phyloP scores from a whole-genome alignment of 1,284 basidiomycete genomes.

The Fomitopsis pinicola region DNA sequence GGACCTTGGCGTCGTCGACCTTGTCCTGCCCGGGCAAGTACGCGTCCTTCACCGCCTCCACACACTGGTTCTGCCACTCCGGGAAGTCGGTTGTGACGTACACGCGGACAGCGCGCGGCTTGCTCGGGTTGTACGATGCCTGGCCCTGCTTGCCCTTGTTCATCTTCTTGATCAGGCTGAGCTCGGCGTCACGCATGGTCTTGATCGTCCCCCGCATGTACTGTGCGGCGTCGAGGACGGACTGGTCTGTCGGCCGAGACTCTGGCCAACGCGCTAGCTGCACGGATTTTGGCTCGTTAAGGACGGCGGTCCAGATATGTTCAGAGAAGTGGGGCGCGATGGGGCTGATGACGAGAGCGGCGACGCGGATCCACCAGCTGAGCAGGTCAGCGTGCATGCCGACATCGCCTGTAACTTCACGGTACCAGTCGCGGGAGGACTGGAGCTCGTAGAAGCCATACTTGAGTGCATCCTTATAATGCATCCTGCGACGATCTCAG shows the following conservation, averaged over 20 bases:
- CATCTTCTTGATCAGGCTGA: constrained; percentile 71
- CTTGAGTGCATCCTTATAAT: constrained; percentile 96
- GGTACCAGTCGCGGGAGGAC: constrained; percentile 92
- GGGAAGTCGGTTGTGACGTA: constrained; percentile 93
- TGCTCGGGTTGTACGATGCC: constrained; percentile 71
- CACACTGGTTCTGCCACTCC: constrained; percentile 87
- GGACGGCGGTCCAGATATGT: constrained; percentile 80
- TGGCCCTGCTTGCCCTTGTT: constrained; percentile 57
- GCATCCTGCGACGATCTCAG: constrained; percentile 49
- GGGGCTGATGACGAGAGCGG: constrained; percentile 80
- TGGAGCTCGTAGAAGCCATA: constrained; percentile 97
- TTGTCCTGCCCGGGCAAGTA: constrained; percentile 58
- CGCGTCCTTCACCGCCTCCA: constrained; percentile 71
- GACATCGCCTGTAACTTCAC: constrained; percentile 83
- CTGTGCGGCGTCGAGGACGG: constrained; percentile 65
- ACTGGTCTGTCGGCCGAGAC: constrained; percentile 50
- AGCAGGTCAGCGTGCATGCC: constrained; percentile 88
- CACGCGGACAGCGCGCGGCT: constrained; percentile 82
- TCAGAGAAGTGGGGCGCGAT: constrained; percentile 96
- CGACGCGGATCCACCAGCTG: constrained; percentile 78
- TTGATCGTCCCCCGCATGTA: constrained; percentile 89
- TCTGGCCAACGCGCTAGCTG: constrained; percentile 83
- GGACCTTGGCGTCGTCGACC: constrained; percentile 84
- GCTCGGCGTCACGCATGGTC: constrained; percentile 89
- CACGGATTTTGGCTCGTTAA: constrained; percentile 73